These are phyloP conservation scores for Coemansia sp. DNA, from an alignment of 192 early-diverging fungal species.

Conservation along the genomic window DNA sequence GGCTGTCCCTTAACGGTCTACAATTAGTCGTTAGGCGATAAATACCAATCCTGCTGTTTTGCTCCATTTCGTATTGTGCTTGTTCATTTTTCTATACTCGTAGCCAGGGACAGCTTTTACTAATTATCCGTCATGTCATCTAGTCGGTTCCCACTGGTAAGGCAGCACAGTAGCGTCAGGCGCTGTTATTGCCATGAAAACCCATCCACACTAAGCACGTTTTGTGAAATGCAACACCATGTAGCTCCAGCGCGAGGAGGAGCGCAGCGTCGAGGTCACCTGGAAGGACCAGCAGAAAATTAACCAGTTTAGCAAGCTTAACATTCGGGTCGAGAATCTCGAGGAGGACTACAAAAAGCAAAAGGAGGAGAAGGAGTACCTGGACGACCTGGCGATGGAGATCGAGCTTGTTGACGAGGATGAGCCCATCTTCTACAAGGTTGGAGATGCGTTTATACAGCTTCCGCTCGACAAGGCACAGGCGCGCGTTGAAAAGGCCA, in stretches of 20 bases:
- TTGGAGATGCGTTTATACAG: conserved; percentile 88
- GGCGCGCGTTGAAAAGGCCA: conserved; percentile 66
- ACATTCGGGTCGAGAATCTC: conserved; percentile 68
- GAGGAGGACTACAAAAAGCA: conserved; percentile 77
- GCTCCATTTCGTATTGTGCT: no score
- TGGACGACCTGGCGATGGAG: conserved; percentile 91
- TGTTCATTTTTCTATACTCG: no score
- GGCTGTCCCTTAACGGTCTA: no score
- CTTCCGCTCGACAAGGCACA: conserved; percentile 70
- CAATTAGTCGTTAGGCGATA: no score
- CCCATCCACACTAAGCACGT: background rate
- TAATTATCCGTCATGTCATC: conserved; percentile 2
- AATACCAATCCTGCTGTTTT: no score
- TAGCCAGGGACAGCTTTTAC: no score
- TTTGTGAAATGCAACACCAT: no score
- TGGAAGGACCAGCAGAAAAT: conserved; percentile 98
- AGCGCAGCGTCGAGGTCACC: conserved; percentile 87
- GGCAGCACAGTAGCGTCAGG: background rate
- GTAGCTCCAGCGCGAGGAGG: conserved; percentile 65
- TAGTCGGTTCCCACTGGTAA: conserved; percentile 12
- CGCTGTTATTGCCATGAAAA: background rate
- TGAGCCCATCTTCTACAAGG: conserved; percentile 75
- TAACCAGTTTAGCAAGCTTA: conserved; percentile 90
- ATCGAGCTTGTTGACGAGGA: conserved; percentile 91
- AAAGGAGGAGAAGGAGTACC: conserved; percentile 89